Conservation (phyloP, 2,329 filamentous ascomycete genomes). For the Trichoderma gracile region DNA sequence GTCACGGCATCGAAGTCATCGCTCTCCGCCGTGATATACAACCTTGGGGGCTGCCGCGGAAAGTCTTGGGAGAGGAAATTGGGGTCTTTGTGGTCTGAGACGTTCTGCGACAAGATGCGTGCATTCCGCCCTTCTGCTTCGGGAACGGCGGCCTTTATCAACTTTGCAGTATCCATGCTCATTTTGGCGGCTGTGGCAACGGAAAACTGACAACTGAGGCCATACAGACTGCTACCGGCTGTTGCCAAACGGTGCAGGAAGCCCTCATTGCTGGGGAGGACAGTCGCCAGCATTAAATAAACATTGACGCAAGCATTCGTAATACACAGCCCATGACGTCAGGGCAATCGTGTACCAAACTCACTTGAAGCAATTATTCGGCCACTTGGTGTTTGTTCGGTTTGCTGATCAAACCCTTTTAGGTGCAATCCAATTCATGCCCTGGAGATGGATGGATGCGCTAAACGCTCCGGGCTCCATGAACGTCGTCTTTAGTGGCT, state of each 20-base stretch:
- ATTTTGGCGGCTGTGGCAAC: conserved; percentile 24
- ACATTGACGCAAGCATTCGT: conserved; percentile 16
- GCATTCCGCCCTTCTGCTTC: conserved; percentile 38
- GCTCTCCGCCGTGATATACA: conserved; percentile 47
- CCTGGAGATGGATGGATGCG: not conserved
- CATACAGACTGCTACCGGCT: not conserved
- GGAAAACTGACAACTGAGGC: not conserved
- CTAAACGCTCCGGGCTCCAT: not conserved
- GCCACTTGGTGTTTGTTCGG: not conserved
- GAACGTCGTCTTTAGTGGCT: not conserved
- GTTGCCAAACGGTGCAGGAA: not conserved
- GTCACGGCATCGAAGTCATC: conserved; percentile 45
- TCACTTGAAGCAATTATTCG: not conserved
- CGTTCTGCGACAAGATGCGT: conserved; percentile 37
- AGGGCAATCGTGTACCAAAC: not conserved
- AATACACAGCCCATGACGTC: conserved; percentile 19
- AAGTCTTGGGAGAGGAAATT: conserved; percentile 47
- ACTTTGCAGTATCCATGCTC: conserved; percentile 35
- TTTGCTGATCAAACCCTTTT: conserved; percentile 11
- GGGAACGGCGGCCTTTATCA: conserved; percentile 37
- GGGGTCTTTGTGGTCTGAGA: conserved; percentile 43
- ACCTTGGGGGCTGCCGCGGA: conserved; percentile 40
- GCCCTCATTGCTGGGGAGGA: not conserved
- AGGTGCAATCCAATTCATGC: not conserved
- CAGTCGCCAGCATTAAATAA: not conserved